Evolutionary conservation across 202 grass and related monocot species (phyloP), one percentile per base, ranked within the genome.

Genomic region (Elaeis oleifera): DNA sequence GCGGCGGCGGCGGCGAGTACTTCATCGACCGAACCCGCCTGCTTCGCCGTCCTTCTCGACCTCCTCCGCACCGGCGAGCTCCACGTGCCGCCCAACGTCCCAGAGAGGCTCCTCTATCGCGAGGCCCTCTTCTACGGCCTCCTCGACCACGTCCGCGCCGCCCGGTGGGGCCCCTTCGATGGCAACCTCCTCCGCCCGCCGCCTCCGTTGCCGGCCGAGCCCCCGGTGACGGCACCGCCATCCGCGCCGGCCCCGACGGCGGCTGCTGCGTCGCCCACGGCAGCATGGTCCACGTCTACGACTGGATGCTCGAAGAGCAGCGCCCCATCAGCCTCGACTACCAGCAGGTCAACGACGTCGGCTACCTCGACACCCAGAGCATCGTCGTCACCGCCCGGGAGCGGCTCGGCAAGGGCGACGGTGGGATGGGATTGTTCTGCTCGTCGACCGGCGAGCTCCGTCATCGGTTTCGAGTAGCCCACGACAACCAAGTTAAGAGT

Each of bases 21-120:
- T 97, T 97, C 81, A 71, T 97, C 61, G 94, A 97, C 82, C 88
- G 88, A 51, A 92, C 88, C 88, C 24, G 74, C 84, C 16, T 99
- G 94, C 75, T 99, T 99, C 77, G 82, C 74, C 29, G 81, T 86
- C 68, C 82, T 92, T n/a, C 84, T 99, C 6, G 88, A 99, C 75
- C 72, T 99, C 50, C 85, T 99, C 53, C 94, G 94, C 36, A 92
- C 88, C 3, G 88, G 94, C 3, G 82, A 77, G 18, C 84, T 97
- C 22, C 84, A 97, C 71, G 76, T 86, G 28, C 88, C 88, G 6
- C 62, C 79, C 23, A 74, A 85, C 50, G 60, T 97, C 18, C 87
- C 87, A 0, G 84, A 91, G 79, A 85, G 84, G 79, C 84, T 91
- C 6, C 78, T 97, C 39, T 81, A 67, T 76, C 79, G 87, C 61